These are phyloP conservation scores for Penicillium sp. DNA, from an alignment of 2,329 filamentous ascomycete species.

Conservation along the genomic window DNA sequence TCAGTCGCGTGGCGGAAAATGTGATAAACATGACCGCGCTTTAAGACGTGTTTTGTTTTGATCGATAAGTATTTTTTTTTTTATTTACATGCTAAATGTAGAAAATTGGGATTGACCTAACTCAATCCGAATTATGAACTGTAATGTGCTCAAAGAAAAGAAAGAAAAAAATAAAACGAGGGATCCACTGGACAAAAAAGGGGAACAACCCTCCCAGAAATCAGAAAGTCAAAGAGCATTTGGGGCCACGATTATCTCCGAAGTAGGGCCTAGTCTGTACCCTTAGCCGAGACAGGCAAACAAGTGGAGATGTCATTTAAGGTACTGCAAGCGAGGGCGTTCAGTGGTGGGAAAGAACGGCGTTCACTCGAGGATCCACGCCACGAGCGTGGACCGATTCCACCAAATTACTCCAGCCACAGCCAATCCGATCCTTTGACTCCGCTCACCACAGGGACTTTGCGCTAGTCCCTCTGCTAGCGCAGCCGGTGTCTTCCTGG, in stretches of 20 bases:
- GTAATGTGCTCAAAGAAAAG: not conserved
- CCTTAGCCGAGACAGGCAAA: not conserved
- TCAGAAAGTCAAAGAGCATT: not conserved
- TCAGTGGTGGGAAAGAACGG: conserved; percentile 5
- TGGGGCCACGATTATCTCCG: not conserved
- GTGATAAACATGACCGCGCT: not conserved
- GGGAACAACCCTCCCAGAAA: not conserved
- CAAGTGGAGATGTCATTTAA: conserved; percentile 11
- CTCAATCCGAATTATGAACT: not conserved
- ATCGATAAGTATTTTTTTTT: not conserved
- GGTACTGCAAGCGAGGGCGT: conserved; percentile 11
- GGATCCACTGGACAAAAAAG: not conserved
- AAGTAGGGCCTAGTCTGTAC: not conserved
- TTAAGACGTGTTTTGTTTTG: not conserved
- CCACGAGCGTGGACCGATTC: conserved; percentile 11
- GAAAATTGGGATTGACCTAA: too few species aligned
- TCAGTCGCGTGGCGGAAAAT: conserved; percentile 3
- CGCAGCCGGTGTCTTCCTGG: conserved; percentile 4
- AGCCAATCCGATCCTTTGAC: not conserved
- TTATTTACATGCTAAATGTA: not conserved
- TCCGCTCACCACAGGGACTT: not conserved
- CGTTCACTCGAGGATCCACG: conserved; percentile 15
- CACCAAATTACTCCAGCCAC: not conserved
- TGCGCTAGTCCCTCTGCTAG: not conserved
- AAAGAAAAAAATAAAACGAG: not conserved